Percentiles rank a stretch among this genome's conserved stretches.
phyloP scores from a whole-genome alignment of 2,329 filamentous ascomycete genomes.

The Trichoderma sp. region DNA sequence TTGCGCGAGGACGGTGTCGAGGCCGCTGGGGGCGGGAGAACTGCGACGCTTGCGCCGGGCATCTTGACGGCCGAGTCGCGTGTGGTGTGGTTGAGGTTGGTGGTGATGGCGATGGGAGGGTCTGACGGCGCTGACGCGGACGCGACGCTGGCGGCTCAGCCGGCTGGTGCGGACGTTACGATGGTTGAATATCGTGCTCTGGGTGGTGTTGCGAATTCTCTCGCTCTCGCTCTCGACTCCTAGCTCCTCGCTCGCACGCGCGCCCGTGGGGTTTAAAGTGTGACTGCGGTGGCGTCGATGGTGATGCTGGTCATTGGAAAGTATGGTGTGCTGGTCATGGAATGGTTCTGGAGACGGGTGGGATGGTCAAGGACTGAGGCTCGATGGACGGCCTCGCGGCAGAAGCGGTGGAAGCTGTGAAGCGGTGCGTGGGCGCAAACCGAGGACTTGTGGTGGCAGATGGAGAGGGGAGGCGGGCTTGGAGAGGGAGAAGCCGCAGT shows the following conservation, averaged over 20 bases:
- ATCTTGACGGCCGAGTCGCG: constrained; percentile 54
- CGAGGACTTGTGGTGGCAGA: constrained; percentile 25
- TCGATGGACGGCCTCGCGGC: constrained; percentile 34
- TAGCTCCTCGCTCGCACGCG: constrained; percentile 60
- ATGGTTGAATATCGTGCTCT: constrained; percentile 61
- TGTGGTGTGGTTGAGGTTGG: constrained; percentile 28
- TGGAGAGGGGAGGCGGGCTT: constrained; percentile 23
- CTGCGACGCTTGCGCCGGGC: constrained; percentile 70
- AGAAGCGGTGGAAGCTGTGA: constrained; percentile 27
- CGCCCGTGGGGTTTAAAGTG: constrained; percentile 72
- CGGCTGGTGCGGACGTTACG: constrained; percentile 46
- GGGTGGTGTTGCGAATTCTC: constrained; percentile 32
- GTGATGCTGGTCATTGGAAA: constrained; percentile 56
- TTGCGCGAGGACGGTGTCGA: constrained; percentile 76
- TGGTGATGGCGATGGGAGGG: constrained; percentile 30
- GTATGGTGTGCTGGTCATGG: constrained; percentile 46
- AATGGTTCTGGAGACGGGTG: constrained; percentile 41
- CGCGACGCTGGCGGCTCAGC: constrained; percentile 32
- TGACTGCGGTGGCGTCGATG: constrained; percentile 58
- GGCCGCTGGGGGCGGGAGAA: constrained; percentile 62
- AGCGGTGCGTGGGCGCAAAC: constrained; percentile 30
- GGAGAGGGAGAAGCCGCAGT: constrained; percentile 28
- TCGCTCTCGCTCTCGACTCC: constrained; percentile 41
- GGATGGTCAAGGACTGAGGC: constrained; percentile 34
- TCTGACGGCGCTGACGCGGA: constrained; percentile 33